Evolutionary conservation across 371 early-diverging fungal species (phyloP), one percentile per base, ranked within the genome.

Genomic region (Mucor indicus): DNA sequence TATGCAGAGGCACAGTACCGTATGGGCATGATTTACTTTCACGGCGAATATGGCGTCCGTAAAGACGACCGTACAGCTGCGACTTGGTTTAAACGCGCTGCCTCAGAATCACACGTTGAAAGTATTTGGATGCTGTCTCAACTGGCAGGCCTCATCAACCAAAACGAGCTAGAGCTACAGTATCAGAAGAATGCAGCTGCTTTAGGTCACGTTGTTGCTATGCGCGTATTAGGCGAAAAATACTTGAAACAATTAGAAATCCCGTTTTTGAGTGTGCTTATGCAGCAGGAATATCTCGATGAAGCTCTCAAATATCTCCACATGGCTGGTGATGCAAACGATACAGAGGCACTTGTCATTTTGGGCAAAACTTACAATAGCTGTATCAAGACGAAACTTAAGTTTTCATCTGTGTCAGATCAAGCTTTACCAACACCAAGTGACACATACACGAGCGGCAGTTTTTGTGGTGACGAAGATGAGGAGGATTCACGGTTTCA

Each of bases 1-100:
- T 56, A 69, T 38, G 44, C 69, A 0, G 70, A 73, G 53, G 74
- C 62, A 2, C 69, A 73, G 22, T 67, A 64, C 31, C 55, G 62
- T 19, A 59, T 73, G 47, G 64, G 55, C 12, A 58, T 55, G 39
- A 55, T 54, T 17, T 44, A 51, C 13, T 52, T 48, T n/a, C 44
- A 33, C 10, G 64, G 44, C 8, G 55, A 50, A 23, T 52, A 50
- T 41, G 50, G 57, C 21, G 30, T 54, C 4, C 40, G 42, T 4
- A 4, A 15, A 13, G 46, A 55, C 5, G 53, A 72, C 31, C 51
- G 62, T 15, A 56, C 55, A 21, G 35, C 53, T 4, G 69, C 74
- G 3, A 48, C 67, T 9, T 69, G 62, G 58, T 62, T 73, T 39
- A 69, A 62, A 10, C 46, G 43, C 2, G 56, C 74, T 21, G 72